These are phyloP conservation scores for Chaetoceros muelleri DNA, from an alignment of 108 stramenopile genomes.

Conservation along the genomic window DNA sequence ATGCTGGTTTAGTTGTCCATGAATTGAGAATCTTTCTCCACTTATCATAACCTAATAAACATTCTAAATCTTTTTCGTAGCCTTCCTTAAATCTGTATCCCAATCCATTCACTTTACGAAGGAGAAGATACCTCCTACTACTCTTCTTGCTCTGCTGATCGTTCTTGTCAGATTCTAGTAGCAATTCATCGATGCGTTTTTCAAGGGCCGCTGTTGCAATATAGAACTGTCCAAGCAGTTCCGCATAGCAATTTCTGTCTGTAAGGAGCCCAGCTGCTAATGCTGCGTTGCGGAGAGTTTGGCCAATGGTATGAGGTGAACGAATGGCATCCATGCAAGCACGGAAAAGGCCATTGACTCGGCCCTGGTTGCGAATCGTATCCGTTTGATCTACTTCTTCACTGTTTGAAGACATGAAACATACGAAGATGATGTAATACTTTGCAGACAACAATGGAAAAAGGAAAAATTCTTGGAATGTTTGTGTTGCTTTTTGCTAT, in stretches of 20 bases:
- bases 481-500: no score
- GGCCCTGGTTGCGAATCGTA: slow-evolving; percentile 20
- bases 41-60: slow-evolving; percentile 11
- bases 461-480: no score
- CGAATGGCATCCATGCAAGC: slow-evolving; percentile 37
- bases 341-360: slow-evolving; percentile 25
- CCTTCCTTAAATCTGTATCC: slow-evolving; percentile 20
- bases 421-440: no score
- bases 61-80: slow-evolving; percentile 26
- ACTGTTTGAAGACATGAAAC: no score
- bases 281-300: slow-evolving; percentile 21
- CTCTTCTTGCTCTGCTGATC: slow-evolving; percentile 1
- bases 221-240: slow-evolving; percentile 33
- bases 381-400: no score
- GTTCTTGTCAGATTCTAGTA: not conserved
- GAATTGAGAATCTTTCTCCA: slow-evolving; percentile 11
- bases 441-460: no score
- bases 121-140: slow-evolving; percentile 8
- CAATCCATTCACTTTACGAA: slow-evolving; percentile 7
- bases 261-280: slow-evolving; percentile 28
- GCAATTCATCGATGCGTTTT: slow-evolving; percentile 12
- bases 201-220: slow-evolving; percentile 23
- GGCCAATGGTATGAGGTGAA: slow-evolving; percentile 18
- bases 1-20: slow-evolving; percentile 8
- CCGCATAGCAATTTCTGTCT: slow-evolving; percentile 26